Percentiles rank a stretch among this genome's conserved stretches.
Evolutionary conservation across 1,284 basidiomycete genomes (phyloP).

Genomic region (Trametes hirsuta): DNA sequence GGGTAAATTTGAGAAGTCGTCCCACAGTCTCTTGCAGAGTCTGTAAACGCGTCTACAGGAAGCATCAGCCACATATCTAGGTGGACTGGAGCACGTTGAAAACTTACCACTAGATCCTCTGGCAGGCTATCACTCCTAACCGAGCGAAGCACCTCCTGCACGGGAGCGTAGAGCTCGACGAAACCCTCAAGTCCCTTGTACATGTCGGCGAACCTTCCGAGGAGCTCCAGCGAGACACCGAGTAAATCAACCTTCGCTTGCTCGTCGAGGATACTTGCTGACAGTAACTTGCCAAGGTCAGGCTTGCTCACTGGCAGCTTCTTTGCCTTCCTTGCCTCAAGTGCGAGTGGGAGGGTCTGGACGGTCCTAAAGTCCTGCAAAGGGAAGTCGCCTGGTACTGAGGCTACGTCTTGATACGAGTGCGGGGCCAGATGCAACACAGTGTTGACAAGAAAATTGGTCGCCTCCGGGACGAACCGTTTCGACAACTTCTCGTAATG

Average conservation of each 20-base stretch:
- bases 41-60: constrained; percentile 24
- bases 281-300: constrained; percentile 50
- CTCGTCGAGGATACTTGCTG: constrained; percentile 43
- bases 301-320: constrained; percentile 46
- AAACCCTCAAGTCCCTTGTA: constrained; percentile 83
- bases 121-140: constrained; percentile 55
- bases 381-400: constrained; percentile 69
- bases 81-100: background rate
- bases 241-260: constrained; percentile 74
- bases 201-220: constrained; percentile 71
- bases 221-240: constrained; percentile 61
- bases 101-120: constrained; percentile 57
- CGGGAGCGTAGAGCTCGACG: constrained; percentile 80
- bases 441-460: constrained; percentile 81
- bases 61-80: background rate
- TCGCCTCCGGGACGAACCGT: constrained; percentile 87
- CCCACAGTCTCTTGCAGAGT: constrained; percentile 41
- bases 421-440: constrained; percentile 77
- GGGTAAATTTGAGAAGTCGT: constrained; percentile 76
- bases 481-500: constrained; percentile 88
- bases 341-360: constrained; percentile 42
- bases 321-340: constrained; percentile 47
- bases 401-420: constrained; percentile 46
- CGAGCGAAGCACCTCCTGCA: constrained; percentile 59
- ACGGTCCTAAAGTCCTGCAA: constrained; percentile 71